Evolutionary conservation across 2,329 filamentous ascomycete species (phyloP).

Genomic region (Cytospora paraplurivora): DNA sequence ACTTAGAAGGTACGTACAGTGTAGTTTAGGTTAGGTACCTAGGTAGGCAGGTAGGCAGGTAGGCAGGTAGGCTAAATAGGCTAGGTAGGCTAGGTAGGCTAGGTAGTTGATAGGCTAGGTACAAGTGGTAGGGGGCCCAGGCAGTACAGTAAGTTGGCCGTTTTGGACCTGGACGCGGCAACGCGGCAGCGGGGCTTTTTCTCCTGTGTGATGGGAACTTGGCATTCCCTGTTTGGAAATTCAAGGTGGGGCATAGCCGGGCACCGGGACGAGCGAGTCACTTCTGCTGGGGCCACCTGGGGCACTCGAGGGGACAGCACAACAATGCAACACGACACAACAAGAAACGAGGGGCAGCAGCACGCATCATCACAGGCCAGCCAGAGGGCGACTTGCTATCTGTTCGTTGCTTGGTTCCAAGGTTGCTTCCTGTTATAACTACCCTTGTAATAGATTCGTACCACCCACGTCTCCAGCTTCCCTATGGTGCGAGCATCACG

Average conservation of each 20-base stretch:
- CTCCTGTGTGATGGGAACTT: slow-evolving; percentile 16
- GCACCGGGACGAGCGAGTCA: background rate
- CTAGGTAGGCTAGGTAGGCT: background rate
- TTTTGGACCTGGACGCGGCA: slow-evolving; percentile 12
- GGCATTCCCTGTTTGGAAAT: slow-evolving; percentile 17
- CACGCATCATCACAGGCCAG: too few species aligned
- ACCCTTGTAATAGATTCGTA: too few species aligned
- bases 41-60: background rate
- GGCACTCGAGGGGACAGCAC: too few species aligned
- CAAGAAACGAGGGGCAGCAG: slow-evolving; percentile 1
- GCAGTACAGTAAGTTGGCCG: too few species aligned
- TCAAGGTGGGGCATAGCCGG: background rate
- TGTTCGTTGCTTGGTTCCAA: too few species aligned
- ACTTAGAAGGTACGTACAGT: background rate
- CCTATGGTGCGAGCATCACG: too few species aligned
- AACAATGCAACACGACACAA: too few species aligned
- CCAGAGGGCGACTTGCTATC: too few species aligned
- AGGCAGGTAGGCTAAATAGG: background rate
- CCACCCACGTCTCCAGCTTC: too few species aligned
- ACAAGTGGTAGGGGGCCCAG: too few species aligned
- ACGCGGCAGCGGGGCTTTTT: slow-evolving; percentile 15
- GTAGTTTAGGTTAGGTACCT: background rate
- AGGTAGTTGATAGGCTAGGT: too few species aligned
- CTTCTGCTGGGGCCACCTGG: background rate
- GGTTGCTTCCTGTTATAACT: too few species aligned